phyloP scores from a whole-genome alignment of 225 moss, liverwort and hornwort genomes.

The Bryum argenteum region DNA sequence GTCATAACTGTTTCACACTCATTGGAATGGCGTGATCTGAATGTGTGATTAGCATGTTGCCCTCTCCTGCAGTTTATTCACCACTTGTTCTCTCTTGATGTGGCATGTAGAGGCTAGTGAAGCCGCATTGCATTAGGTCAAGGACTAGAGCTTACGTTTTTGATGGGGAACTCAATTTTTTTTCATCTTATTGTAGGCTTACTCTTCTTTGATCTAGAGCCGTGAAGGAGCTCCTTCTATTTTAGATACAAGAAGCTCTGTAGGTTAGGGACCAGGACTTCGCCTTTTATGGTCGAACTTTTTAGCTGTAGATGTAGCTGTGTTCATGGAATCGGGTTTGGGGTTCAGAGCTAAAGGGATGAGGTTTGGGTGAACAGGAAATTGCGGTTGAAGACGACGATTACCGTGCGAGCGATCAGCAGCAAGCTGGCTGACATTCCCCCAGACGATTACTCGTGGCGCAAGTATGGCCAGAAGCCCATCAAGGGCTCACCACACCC shows the following conservation, averaged over 20 bases:
- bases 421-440: slow-evolving; percentile 97
- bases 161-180: background rate
- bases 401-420: slow-evolving; percentile 88
- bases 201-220: background rate
- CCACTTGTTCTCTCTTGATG: background rate
- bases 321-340: background rate
- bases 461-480: slow-evolving; percentile 98
- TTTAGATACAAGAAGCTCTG: too few relatives aligned
- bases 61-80: background rate
- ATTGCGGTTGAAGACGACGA: slow-evolving; percentile 78
- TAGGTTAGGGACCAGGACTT: too few relatives aligned
- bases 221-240: background rate
- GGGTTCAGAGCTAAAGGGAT: slow-evolving; percentile 11
- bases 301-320: too few relatives aligned
- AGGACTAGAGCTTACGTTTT: background rate
- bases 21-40: background rate
- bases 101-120: background rate
- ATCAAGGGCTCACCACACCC: slow-evolving; percentile 99
- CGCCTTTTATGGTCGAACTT: background rate
- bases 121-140: background rate
- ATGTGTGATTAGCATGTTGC: background rate
- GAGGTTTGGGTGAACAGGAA: slow-evolving; percentile 52
- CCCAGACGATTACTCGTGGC: slow-evolving; percentile 96
- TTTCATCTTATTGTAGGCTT: background rate
- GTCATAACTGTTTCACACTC: background rate